Base-by-base conservation (phyloP, 2,329 filamentous ascomycete species). In the Penicillium sp. region DNA sequence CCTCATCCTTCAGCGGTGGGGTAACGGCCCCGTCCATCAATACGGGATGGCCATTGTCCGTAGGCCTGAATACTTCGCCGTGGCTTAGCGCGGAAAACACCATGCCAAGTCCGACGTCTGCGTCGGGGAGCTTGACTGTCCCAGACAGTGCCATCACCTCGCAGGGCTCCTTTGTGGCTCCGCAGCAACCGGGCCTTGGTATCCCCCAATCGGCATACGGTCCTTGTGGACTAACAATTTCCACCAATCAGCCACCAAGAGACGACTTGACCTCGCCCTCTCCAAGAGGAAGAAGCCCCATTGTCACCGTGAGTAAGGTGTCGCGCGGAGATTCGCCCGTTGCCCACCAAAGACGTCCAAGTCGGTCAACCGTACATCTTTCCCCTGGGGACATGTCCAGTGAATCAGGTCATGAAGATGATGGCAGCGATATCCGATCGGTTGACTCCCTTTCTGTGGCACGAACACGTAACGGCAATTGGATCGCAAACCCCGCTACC, bases 381-480 rank as follows among this genome's bases (percentile, higher is more conserved):
- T 67, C 70, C 9, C 69, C 69, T 2, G 58, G 58, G 5, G 62
- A 58, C 9, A 52, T 58, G 28, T 62, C 65, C 6, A 62, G 56
- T 39, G 63, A 59, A 8, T 62, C 59, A 8, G 65, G 63, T 23
- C 59, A 66, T 13, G 62, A 64, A 3, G 59, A 54, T 4, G 58
- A 60, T 28, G 50, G 58, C 7, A 42, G 53, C 31, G 55, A 60
- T 6, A 46, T 55, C 33, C 52, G 49, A 46, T 59, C 56, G 13
- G 44, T 58, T 15, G 41, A 57, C 31, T 52, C 49, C 13, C 45
- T 55, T 7, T 58, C 63, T 1, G 56, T 66, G 15, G 52, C 56
- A 18, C 71, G 75, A 37, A 67, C 70, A 7, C 66, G 70, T 6
- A 71, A 78, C 59, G 76, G 76, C 3, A 73, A 73, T 1, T 79